Evolutionary conservation across 305 asterid genomes (phyloP), one percentile per base, ranked within the genome.

Genomic region (Rubia balearica): DNA sequence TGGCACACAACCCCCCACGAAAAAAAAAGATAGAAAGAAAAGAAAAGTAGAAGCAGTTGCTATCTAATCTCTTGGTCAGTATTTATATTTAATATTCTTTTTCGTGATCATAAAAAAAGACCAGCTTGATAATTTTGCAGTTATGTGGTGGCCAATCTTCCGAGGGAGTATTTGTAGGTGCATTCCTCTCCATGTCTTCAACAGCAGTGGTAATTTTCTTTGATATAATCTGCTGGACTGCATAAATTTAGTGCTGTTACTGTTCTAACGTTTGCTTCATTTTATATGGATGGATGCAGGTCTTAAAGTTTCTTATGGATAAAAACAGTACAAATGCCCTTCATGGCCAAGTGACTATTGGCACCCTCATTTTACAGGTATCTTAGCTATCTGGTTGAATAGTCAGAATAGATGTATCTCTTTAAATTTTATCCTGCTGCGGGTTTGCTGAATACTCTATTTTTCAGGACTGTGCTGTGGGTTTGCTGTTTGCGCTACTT

Each of bases 321-420:
- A 91, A 86, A 79, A 95, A 85, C 74, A 87, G 96, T 75, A 86
- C 87, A 3, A 95, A 84, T 76, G 83, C 97, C 43, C 96, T 95
- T 79, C 98, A 95, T 75, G 98, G 99, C 70, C 99, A 95, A 88
- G 98, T 95, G 78, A 95, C 92, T 67, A 91, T 92, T 46, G 99
- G 99, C 77, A 95, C 91, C 59, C 96, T 95, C 76, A 95, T 95
- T 78, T 82, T 95, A 77, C 99, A 94, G 99, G 99, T 89, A 83
- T 59, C 53, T 22, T 76, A 61, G 65, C 22, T 7, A 10, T 73
- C n/a, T 51, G 33, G 10, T 53, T 13, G 62, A 61, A 11, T 27
- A 1, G 17, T 21, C 17, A 61, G 24, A 10, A 38, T 33, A 10
- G 60, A 51, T 17, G 12, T n/a, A 40, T 69, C 61, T 8, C 4